phyloP scores from a whole-genome alignment of 352 stramenopile species.

The Globisporangium apiculatum region DNA sequence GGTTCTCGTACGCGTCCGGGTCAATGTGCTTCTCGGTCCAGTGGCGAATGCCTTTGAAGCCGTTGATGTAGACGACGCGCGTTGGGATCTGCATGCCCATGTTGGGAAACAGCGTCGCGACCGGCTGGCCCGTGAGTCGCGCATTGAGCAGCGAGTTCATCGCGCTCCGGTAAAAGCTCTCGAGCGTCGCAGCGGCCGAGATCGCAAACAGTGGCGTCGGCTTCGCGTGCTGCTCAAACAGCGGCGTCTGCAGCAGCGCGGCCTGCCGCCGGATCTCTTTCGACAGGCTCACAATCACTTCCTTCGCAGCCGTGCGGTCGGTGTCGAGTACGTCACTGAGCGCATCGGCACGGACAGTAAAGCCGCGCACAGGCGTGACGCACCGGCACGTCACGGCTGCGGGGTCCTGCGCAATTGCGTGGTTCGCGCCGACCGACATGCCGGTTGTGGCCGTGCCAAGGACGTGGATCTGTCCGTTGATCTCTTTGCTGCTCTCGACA shows the following conservation, averaged over 20 bases:
- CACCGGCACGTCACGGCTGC: slow-evolving; percentile 74
- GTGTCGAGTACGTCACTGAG: slow-evolving; percentile 63
- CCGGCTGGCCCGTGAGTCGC: slow-evolving; percentile 69
- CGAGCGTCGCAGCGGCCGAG: slow-evolving; percentile 86
- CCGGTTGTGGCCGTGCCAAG: slow-evolving; percentile 43
- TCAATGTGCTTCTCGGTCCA: slow-evolving; percentile 83
- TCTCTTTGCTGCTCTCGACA: slow-evolving; percentile 72
- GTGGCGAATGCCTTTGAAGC: slow-evolving; percentile 89
- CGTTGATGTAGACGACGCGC: slow-evolving; percentile 91
- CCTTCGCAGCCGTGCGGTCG: slow-evolving; percentile 62
- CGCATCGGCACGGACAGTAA: slow-evolving; percentile 56
- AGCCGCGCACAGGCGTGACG: slow-evolving; percentile 73
- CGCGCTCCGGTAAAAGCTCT: slow-evolving; percentile 90
- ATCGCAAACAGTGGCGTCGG: slow-evolving; percentile 87
- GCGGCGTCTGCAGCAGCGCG: slow-evolving; percentile 78
- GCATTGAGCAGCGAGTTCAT: slow-evolving; percentile 92
- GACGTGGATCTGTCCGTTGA: slow-evolving; percentile 79
- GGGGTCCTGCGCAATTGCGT: slow-evolving; percentile 73
- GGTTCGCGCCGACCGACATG: slow-evolving; percentile 67
- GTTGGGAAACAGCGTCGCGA: slow-evolving; percentile 87
- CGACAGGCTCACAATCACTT: slow-evolving; percentile 83
- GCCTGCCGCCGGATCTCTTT: slow-evolving; percentile 87
- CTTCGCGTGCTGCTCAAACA: slow-evolving; percentile 89
- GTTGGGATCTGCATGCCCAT: slow-evolving; percentile 93
- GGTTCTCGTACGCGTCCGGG: slow-evolving; percentile 77